Base-by-base conservation (phyloP, 768 basidiomycete genomes). In the Mycena capillaripes region DNA sequence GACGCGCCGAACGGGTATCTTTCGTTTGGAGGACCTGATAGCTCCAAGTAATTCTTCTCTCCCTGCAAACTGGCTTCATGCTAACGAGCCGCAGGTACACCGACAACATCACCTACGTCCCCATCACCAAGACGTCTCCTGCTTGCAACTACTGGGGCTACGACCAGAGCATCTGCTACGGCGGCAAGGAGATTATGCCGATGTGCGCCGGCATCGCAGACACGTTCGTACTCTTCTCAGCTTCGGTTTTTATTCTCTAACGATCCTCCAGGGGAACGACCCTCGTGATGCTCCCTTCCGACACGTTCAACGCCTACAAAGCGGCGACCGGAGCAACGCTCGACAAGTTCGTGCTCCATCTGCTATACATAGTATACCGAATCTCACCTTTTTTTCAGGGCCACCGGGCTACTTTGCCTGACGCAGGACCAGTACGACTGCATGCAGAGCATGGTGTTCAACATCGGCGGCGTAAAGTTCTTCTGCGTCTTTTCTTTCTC, bases 321-420 rank as follows among this genome's bases (percentile, higher is more conserved):
- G 38, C 64, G 19, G 74, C 69, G 29, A 86, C 83, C 1, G 82
- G 84, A 30, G 85, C 78, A 1, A 59, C 52, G 16, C 17, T 66
- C 1, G 79, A 80, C 70, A 14, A 11, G 66, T 67, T n/a, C 25
- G 66, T 63, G 5, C n/a, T 50, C 29, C 17, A 27, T n/a, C 12
- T 46, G 32, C 10, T 23, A 23, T 12, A 14, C 42, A n/a, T n/a
- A n/a, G n/a, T n/a, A n/a, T 32, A 3, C 42, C 16, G 21, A 38
- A 11, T 4, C 36, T 32, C 10, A 50, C 44, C 25, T 3, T 21
- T 30, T 12, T 56, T n/a, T 38, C 59, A 70, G 87, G 56, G 79
- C 80, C 27, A 91, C 90, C 12, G 90, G 89, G 14, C 82, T 92
- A 12, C 84, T 92, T 59, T 86, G 83, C 21, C 79, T 92, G 76